A percentile compares a stretch with the other conserved stretches of the same genome.
These are phyloP conservation scores for Plasmodiophora brassicae DNA, from an alignment of 208 protist genomes.

Conservation along the genomic window DNA sequence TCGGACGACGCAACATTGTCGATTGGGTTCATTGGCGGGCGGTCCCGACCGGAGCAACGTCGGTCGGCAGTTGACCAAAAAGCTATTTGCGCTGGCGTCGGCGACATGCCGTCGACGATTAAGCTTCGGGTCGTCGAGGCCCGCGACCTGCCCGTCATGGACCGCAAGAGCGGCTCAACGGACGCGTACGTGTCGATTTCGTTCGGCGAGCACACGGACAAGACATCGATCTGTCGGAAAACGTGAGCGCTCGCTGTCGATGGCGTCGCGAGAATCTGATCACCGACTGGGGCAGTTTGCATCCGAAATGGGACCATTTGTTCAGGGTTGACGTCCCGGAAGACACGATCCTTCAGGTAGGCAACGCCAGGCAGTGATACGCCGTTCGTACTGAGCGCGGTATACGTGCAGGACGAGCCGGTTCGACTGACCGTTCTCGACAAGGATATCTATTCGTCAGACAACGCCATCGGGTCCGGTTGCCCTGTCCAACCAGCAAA, in stretches of 20 bases:
- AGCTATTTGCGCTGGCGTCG: too few relatives aligned
- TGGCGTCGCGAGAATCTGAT: neutral
- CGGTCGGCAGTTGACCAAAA: too few relatives aligned
- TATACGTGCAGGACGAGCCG: neutral
- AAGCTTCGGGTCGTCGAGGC: constrained; percentile 61
- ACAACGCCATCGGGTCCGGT: constrained; percentile 84
- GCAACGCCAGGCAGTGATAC: neutral
- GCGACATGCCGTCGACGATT: constrained; percentile 59
- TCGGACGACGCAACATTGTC: too few relatives aligned
- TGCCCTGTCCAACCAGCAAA: neutral
- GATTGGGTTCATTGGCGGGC: too few relatives aligned
- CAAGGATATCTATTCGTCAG: constrained; percentile 84
- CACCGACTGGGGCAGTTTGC: constrained; percentile 8
- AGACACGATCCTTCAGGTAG: constrained; percentile 12
- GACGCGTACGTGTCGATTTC: constrained; percentile 62
- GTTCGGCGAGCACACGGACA: constrained; percentile 10
- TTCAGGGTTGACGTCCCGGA: constrained; percentile 11
- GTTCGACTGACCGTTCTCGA: constrained; percentile 57
- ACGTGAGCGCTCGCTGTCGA: neutral
- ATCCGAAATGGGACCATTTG: constrained; percentile 34
- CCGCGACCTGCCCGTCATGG: constrained; percentile 69
- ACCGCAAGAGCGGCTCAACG: constrained; percentile 50
- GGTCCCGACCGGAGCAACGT: too few relatives aligned
- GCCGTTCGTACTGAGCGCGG: neutral
- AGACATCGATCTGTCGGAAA: constrained; percentile 26